phyloP scores from a whole-genome alignment of 2,329 filamentous ascomycete species.

The Elsinoe ampelina region DNA sequence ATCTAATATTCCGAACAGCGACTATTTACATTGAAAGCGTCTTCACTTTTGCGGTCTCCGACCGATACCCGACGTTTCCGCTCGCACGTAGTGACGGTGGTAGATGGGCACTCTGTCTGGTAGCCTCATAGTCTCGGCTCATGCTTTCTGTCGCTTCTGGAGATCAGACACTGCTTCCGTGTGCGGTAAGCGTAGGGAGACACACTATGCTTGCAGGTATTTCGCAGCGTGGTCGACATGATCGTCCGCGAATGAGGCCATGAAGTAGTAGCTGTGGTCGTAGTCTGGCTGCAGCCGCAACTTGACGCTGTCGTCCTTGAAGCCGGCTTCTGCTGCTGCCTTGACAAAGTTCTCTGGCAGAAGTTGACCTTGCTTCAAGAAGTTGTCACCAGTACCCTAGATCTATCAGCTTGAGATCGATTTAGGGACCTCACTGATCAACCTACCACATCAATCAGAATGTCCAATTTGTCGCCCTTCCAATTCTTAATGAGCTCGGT shows the following conservation, averaged over 20 bases:
- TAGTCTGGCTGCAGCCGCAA: conserved; percentile 84
- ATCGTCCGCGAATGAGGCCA: conserved; percentile 80
- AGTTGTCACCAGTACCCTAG: conserved; percentile 85
- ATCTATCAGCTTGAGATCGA: neutral
- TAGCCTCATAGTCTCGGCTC: neutral
- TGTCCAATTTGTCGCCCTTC: conserved; percentile 60
- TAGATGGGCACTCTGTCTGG: neutral
- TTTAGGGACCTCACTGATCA: neutral
- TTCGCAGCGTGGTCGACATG: conserved; percentile 89
- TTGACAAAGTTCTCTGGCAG: conserved; percentile 85
- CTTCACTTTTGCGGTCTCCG: no score
- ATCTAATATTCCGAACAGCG: no score
- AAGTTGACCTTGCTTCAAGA: conserved; percentile 89
- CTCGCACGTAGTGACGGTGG: neutral
- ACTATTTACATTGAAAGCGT: no score
- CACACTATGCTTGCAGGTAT: conserved; percentile 56
- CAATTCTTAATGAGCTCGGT: conserved; percentile 76
- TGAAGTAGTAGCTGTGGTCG: conserved; percentile 97
- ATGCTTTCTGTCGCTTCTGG: conserved; percentile 4
- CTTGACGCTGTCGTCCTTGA: conserved; percentile 54
- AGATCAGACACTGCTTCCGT: neutral
- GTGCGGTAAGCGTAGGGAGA: neutral
- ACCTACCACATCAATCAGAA: conserved; percentile 78
- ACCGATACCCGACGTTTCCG: neutral
- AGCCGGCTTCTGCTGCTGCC: conserved; percentile 66